Base-by-base conservation (phyloP, 169 alveolate genomes). In the Plasmodium gonderi region DNA sequence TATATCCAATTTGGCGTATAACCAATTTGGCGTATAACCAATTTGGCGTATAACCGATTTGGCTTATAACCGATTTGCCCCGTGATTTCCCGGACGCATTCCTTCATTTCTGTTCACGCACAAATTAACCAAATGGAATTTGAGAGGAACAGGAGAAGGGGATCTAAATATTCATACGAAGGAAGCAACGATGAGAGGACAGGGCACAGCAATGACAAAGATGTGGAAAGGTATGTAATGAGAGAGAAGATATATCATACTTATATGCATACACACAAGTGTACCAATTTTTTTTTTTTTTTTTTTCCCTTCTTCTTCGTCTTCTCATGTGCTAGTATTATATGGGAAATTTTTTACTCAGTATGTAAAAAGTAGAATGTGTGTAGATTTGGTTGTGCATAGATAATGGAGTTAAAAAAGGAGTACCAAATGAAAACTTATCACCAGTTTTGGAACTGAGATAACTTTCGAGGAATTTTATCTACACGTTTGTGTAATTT, bases 171-270 rank as follows among this genome's bases (percentile, higher is more conserved):
- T 31, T 14, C 26, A 14, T 85, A 80, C 40, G 83, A 85, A 14
- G 85, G 29, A 49, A 40, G 69, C 31, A 29, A 33, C 17, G 47
- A 75, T 74, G 31, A 20, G 26, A 51, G 54, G 64, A 72, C 60
- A 20, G 85, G n/a, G 9, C 51, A 26, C 33, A 75, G 31, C 12
- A 29, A 54, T 29, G 79, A 49, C 42, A 11, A 33, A 78, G 79
- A 74, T 12, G 60, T 51, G 36, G 72, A 60, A 85, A 74, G 92
- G 92, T 72, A 8, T 14, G 20, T n/a, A 23, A 72, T 2, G 23
- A 29, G 3, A 36, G 9, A 23, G 23, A 14, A 5, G 33, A 33
- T 14, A 64, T 29, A 42, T 20, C 33, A 64, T 12, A 17, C n/a
- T 20, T 14, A 3, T 23, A 64, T 26, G 1, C 33, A 64, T 23